Conservation (phyloP, 345 rosid species). For the Physaria fendleri region DNA sequence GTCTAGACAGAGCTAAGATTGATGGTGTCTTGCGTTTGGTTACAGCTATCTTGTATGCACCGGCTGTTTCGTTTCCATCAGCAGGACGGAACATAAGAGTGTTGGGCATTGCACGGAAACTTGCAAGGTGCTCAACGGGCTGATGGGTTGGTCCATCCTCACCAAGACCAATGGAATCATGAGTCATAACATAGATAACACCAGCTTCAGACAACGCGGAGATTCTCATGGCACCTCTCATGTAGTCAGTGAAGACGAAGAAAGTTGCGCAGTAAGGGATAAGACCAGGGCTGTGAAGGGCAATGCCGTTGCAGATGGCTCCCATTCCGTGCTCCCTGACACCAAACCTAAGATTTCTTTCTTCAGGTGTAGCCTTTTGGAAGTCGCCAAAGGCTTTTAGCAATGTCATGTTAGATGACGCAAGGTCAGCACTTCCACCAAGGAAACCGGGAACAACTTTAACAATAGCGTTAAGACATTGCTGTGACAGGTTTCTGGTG, state of each 20-base stretch:
- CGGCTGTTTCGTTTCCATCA: too few species aligned
- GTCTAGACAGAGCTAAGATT: too few species aligned
- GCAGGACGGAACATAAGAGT: too few species aligned
- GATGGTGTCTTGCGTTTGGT: too few species aligned
- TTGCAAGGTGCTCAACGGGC: too few species aligned
- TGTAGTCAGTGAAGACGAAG: constrained; percentile 99
- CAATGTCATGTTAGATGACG: constrained; percentile 97
- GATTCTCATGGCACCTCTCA: constrained; percentile 96
- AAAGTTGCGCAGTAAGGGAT: constrained; percentile 98
- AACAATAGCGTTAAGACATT: constrained; percentile 75
- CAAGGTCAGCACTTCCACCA: constrained; percentile 98
- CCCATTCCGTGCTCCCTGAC: constrained; percentile 99
- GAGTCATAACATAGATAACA: constrained; percentile 90
- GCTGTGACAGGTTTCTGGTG: constrained; percentile 89
- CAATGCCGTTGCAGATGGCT: constrained; percentile 91
- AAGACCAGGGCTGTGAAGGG: constrained; percentile 82
- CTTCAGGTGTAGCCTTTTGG: constrained; percentile 89
- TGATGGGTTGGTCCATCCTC: too few species aligned
- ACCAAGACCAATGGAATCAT: too few species aligned
- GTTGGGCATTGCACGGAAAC: too few species aligned
- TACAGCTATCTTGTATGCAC: too few species aligned
- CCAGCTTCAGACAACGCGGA: constrained; percentile 85
- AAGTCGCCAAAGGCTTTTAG: constrained; percentile 84
- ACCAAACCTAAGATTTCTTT: constrained; percentile 85
- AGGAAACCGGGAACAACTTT: constrained; percentile 83